These are phyloP conservation scores for Eucalyptus erythrocorys DNA, from an alignment of 345 rosid species.

Conservation along the genomic window DNA sequence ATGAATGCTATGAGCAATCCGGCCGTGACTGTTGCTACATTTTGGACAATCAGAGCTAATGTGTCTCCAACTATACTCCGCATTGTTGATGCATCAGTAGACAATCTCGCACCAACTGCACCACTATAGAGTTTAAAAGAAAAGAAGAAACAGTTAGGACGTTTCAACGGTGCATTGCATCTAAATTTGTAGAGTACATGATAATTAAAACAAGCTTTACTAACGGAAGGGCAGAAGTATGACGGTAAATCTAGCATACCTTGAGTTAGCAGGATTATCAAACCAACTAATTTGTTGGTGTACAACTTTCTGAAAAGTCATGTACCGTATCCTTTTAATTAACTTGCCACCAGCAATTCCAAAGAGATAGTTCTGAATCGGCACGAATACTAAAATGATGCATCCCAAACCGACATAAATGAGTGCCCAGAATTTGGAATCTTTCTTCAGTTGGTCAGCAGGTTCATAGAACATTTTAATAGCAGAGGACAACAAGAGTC, in stretches of 20 bases:
- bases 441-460: conserved; percentile 20
- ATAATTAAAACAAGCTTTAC: neutral
- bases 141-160: neutral
- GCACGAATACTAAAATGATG: conserved; percentile 14
- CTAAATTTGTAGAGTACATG: neutral
- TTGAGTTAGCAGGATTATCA: conserved; percentile 67
- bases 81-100: conserved; percentile 47
- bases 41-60: conserved; percentile 39
- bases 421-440: conserved; percentile 51
- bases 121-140: conserved; percentile 23
- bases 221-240: neutral
- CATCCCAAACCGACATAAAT: conserved; percentile 32
- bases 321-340: conserved; percentile 54
- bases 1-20: conserved; percentile 39
- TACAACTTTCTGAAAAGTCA: conserved; percentile 66
- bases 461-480: conserved; percentile 60
- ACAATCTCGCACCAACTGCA: conserved; percentile 55
- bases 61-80: conserved; percentile 46
- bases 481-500: conserved; percentile 55
- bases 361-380: conserved; percentile 58
- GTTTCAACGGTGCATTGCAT: neutral
- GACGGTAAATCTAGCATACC: conserved; percentile 6
- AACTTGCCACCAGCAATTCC: conserved; percentile 77
- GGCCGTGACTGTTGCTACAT: conserved; percentile 24
- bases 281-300: conserved; percentile 88